These are phyloP conservation scores for Stachybotrys chlorohalonatus DNA, from an alignment of 2,329 filamentous ascomycete genomes.

Conservation along the genomic window DNA sequence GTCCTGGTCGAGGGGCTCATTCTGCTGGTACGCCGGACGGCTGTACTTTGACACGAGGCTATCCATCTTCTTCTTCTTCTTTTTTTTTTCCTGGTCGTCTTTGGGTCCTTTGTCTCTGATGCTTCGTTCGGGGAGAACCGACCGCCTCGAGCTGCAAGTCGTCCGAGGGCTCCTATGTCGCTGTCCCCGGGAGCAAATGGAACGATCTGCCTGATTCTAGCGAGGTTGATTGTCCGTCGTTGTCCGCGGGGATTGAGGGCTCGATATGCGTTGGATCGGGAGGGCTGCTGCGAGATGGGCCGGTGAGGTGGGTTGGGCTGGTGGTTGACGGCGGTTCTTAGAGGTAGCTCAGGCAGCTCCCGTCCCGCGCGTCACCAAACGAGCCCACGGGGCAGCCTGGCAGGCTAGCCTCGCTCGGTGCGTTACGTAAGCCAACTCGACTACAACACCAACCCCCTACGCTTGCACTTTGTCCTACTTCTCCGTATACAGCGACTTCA, in stretches of 20 bases:
- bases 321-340: constrained; percentile 10
- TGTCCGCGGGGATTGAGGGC: too few species aligned
- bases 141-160: too few species aligned
- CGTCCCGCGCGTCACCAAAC: constrained; percentile 31
- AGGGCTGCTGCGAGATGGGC: constrained; percentile 1
- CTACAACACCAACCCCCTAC: neutral
- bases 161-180: too few species aligned
- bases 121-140: neutral
- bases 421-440: too few species aligned
- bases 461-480: neutral
- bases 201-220: too few species aligned
- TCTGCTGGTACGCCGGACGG: constrained; percentile 61
- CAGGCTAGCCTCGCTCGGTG: too few species aligned
- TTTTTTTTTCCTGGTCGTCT: constrained; percentile 1
- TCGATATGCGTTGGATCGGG: neutral
- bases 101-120: neutral
- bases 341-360: constrained; percentile 32
- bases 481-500: too few species aligned
- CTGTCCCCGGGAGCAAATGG: too few species aligned
- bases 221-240: too few species aligned
- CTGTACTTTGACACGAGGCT: constrained; percentile 88
- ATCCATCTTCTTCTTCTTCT: constrained; percentile 55
- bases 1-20: constrained; percentile 63
- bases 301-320: constrained; percentile 6
- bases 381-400: neutral